These are phyloP conservation scores for Hypoxylon crocopeplum DNA, from an alignment of 495 filamentous ascomycete species.

Conservation along the genomic window DNA sequence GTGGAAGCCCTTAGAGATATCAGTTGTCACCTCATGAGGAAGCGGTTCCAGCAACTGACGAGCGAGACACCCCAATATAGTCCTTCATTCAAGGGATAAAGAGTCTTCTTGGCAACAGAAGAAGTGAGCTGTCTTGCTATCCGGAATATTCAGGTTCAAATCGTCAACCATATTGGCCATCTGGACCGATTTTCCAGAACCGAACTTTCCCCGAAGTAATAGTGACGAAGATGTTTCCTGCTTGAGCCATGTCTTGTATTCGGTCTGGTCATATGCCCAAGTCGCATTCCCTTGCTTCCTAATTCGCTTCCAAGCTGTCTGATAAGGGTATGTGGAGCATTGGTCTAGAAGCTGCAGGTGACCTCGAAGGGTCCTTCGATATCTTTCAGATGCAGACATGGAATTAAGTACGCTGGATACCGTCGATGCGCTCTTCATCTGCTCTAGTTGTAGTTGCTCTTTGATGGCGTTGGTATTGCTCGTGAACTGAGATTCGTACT, in stretches of 20 bases:
- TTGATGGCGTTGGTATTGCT: conserved; percentile 45
- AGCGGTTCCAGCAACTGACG: conserved; percentile 42
- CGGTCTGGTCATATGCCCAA: conserved; percentile 24
- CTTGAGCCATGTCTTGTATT: conserved; percentile 45
- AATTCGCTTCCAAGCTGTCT: conserved; percentile 48
- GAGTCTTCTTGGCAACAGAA: conserved; percentile 48
- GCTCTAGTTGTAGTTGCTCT: conserved; percentile 42
- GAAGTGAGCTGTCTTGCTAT: conserved; percentile 42
- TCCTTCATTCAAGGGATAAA: conserved; percentile 42
- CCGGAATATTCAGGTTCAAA: conserved; percentile 33
- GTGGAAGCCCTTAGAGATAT: background rate
- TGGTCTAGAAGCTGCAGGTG: conserved; percentile 39
- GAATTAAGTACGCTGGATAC: conserved; percentile 37
- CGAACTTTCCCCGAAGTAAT: conserved; percentile 44
- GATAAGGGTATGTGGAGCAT: conserved; percentile 47
- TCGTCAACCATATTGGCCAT: conserved; percentile 50
- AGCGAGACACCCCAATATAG: conserved; percentile 44
- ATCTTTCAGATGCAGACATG: conserved; percentile 29
- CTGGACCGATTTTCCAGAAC: conserved; percentile 47
- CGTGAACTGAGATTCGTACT: conserved; percentile 42
- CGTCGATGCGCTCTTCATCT: conserved; percentile 29
- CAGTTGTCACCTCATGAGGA: background rate
- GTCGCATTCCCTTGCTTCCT: conserved; percentile 45
- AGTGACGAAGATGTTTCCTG: conserved; percentile 37
- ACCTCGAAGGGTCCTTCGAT: conserved; percentile 32